Base-by-base conservation (phyloP, 2,329 filamentous ascomycete genomes). In the Dactylonectria macrodidyma region DNA sequence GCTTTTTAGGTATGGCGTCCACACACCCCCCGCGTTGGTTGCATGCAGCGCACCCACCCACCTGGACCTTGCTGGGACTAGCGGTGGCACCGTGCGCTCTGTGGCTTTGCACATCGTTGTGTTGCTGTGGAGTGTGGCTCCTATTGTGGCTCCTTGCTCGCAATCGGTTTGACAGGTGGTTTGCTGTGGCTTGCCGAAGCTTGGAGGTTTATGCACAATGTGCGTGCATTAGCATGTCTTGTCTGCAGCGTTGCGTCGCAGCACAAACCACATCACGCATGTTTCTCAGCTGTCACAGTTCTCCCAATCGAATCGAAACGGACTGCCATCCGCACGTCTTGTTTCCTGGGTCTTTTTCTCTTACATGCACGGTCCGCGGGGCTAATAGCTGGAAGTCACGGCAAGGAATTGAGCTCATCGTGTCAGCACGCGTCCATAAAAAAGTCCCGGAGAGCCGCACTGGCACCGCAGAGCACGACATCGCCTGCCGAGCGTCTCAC, bases 391-490 rank as follows among this genome's bases (percentile, higher is more conserved):
- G n/a, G 12, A 41, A 46, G 26, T 30, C 50, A 34, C 50, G 19
- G 62, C 47, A 46, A 55, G 57, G 33, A 47, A 46, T 52, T 62
- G 63, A 59, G 46, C 62, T 67, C 51, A 36, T 54, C 51, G 9
- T 65, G 30, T 22, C 9, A 65, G 62, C 12, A 50, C 57, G 2
- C 33, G 1, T 50, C 59, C 36, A 38, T n/a, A n/a, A 8, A 44
- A 44, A 44, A 44, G 11, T 11, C 3, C 51, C 2, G 64, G 68
- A 71, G 71, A 69, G 65, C 30, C n/a, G 22, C 51, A 52, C 51
- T 11, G 33, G n/a, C 22, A 36, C 51, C 51, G 19, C 51, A 33
- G 30, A 54, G 30, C n/a, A 22, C n/a, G 33, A 30, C 26, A 30
- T 30, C 34, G 36, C 14, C 14, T 30, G n/a, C 51, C 33, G 16